A percentile compares a stretch with the other conserved stretches of the same genome.
phyloP scores from a whole-genome alignment of 2,329 filamentous ascomycete genomes.

The Drechslerella dactyloides region DNA sequence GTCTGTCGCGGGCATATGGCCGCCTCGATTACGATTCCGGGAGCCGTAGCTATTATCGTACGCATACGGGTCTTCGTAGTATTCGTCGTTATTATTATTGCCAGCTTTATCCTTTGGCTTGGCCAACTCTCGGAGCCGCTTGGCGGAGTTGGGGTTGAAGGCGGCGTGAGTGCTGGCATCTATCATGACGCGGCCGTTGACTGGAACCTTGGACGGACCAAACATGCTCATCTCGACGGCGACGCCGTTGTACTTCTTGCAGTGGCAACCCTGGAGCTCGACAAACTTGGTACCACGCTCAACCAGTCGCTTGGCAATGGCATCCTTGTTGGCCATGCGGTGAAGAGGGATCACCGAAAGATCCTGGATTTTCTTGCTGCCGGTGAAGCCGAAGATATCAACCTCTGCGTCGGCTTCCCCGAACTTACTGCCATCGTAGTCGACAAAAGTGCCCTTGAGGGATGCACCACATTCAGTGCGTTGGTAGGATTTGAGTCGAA shows the following conservation, averaged over 20 bases:
- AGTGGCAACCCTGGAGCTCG: slow-evolving; percentile 78
- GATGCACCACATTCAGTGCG: slow-evolving; percentile 1
- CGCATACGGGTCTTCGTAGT: slow-evolving; percentile 13
- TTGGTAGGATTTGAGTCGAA: slow-evolving; percentile 19
- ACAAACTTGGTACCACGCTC: slow-evolving; percentile 86
- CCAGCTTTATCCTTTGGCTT: not conserved
- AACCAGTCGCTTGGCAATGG: slow-evolving; percentile 71
- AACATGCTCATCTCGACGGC: slow-evolving; percentile 66
- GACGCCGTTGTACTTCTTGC: slow-evolving; percentile 81
- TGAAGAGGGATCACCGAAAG: slow-evolving; percentile 72
- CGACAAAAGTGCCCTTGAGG: slow-evolving; percentile 68
- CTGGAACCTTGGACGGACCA: slow-evolving; percentile 76
- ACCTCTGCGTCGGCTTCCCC: slow-evolving; percentile 74
- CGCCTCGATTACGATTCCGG: not conserved
- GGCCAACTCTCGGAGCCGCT: slow-evolving; percentile 11
- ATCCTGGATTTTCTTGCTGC: slow-evolving; percentile 80
- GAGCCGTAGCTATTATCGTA: slow-evolving; percentile 8
- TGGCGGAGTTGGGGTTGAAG: slow-evolving; percentile 73
- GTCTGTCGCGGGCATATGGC: not conserved
- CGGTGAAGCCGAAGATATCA: slow-evolving; percentile 77
- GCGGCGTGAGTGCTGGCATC: slow-evolving; percentile 81
- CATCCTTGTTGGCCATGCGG: slow-evolving; percentile 76
- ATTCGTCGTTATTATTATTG: slow-evolving; percentile 1
- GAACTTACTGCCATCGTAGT: slow-evolving; percentile 86
- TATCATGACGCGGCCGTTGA: slow-evolving; percentile 87